Percentiles rank a stretch among this genome's conserved stretches.
Evolutionary conservation across 78 protist genomes (phyloP).

Genomic region (Dictyostelium citrinum): DNA sequence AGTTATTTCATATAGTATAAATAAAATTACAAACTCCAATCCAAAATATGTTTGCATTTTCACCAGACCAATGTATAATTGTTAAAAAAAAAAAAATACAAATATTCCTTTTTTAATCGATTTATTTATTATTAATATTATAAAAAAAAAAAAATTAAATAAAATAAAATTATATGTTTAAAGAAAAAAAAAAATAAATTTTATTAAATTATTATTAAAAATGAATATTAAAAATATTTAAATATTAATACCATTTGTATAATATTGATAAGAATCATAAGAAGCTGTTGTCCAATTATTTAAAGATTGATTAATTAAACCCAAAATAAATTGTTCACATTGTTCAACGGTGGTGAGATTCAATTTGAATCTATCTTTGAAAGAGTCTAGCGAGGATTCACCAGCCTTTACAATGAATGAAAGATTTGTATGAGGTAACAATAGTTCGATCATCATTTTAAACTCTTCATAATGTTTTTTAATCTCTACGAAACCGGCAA

Average conservation of each 20-base stretch:
- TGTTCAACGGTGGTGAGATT: neutral
- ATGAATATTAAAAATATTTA: neutral
- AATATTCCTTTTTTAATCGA: no score
- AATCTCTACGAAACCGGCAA: conserved; percentile 81
- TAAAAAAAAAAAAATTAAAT: no score
- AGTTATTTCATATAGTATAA: neutral
- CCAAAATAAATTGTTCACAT: neutral
- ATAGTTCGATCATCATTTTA: conserved; percentile 61
- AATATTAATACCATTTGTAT: conserved; percentile 56
- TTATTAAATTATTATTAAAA: neutral
- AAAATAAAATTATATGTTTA: no score
- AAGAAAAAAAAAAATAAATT: neutral
- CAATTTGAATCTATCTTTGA: conserved; percentile 14
- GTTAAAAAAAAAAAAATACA: neutral
- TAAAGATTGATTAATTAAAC: conserved; percentile 1
- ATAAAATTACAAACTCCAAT: neutral
- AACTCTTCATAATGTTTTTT: conserved; percentile 74
- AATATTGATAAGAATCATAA: conserved; percentile 74
- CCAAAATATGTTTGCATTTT: neutral
- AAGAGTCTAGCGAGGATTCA: neutral
- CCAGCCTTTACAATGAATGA: conserved; percentile 18
- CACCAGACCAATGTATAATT: neutral
- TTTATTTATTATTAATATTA: no score
- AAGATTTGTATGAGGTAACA: conserved; percentile 47
- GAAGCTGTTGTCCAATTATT: conserved; percentile 58